Evolutionary conservation across 768 basidiomycete genomes (phyloP).

Genomic region (Gymnopilus dilepis): DNA sequence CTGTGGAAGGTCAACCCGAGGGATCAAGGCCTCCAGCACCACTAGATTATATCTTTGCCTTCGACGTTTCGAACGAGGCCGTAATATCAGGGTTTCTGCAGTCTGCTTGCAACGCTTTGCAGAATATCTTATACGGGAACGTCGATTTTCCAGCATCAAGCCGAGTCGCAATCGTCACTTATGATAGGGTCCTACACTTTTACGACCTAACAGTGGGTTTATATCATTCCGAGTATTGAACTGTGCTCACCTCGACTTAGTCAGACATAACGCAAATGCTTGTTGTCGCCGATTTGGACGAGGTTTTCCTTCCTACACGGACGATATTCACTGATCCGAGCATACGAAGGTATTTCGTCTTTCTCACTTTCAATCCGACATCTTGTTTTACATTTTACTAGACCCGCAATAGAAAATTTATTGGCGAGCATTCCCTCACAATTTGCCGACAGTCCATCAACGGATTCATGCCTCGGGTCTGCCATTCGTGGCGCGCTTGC

Average conservation of each 20-base stretch:
- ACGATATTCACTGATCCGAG: constrained; percentile 80
- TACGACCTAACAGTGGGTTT: constrained; percentile 85
- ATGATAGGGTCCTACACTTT: constrained; percentile 82
- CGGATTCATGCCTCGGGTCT: constrained; percentile 77
- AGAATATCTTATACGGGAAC: constrained; percentile 67
- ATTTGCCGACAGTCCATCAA: constrained; percentile 51
- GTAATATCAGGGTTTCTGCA: constrained; percentile 71
- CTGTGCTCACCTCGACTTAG: constrained; percentile 35
- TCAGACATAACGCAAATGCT: constrained; percentile 68
- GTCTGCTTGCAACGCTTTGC: constrained; percentile 67
- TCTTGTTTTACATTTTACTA: constrained; percentile 31
- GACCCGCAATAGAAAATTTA: constrained; percentile 67
- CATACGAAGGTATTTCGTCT: constrained; percentile 60
- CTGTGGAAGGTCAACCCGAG: constrained; percentile 50
- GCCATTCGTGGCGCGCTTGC: constrained; percentile 74
- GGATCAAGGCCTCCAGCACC: constrained; percentile 62
- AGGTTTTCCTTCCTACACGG: constrained; percentile 83
- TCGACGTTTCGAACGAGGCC: constrained; percentile 82
- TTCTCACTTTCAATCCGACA: background rate
- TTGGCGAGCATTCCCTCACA: constrained; percentile 68
- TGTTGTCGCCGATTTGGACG: constrained; percentile 89
- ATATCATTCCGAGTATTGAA: constrained; percentile 15
- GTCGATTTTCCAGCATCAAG: constrained; percentile 48
- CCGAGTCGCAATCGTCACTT: constrained; percentile 82
- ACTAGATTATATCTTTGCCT: constrained; percentile 81